Percentiles rank a stretch among this genome's conserved stretches.
Evolutionary conservation across 169 alveolate genomes (phyloP).

Genomic region (Prorocentrum cordatum): DNA sequence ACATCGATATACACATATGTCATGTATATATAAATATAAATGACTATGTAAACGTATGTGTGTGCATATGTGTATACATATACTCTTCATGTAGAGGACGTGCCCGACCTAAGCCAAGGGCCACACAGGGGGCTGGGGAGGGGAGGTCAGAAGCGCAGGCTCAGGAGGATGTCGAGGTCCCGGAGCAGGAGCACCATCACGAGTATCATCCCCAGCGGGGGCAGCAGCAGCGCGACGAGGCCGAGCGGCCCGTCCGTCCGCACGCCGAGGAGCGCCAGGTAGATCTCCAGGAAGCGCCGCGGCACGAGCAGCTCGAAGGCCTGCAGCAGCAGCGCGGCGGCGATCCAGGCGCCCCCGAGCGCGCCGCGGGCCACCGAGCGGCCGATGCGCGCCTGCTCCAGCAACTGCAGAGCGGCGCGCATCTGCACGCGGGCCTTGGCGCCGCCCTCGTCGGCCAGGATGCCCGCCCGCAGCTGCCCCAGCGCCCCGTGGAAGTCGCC

Average conservation of each 20-base stretch:
- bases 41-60: no score
- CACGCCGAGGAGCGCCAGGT: conserved; percentile 34
- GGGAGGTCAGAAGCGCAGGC: no score
- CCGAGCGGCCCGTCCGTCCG: conserved; percentile 20
- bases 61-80: no score
- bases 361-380: conserved; percentile 37
- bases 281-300: conserved; percentile 26
- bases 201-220: no score
- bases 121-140: no score
- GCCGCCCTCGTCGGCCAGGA: conserved; percentile 14
- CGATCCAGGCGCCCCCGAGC: conserved; percentile 42
- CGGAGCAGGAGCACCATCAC: no score
- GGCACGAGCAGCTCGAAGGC: conserved; percentile 26
- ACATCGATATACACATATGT: no score
- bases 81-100: no score
- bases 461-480: conserved; percentile 6
- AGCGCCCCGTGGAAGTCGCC: conserved; percentile 31
- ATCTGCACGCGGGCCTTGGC: conserved; percentile 47
- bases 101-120: no score
- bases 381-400: conserved; percentile 20
- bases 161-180: no score
- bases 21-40: no score
- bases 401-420: conserved; percentile 51
- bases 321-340: conserved; percentile 21
- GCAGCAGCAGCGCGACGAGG: conserved; percentile 5